Evolutionary conservation across 768 basidiomycete genomes (phyloP).

Genomic region (Crepidotus variabilis): DNA sequence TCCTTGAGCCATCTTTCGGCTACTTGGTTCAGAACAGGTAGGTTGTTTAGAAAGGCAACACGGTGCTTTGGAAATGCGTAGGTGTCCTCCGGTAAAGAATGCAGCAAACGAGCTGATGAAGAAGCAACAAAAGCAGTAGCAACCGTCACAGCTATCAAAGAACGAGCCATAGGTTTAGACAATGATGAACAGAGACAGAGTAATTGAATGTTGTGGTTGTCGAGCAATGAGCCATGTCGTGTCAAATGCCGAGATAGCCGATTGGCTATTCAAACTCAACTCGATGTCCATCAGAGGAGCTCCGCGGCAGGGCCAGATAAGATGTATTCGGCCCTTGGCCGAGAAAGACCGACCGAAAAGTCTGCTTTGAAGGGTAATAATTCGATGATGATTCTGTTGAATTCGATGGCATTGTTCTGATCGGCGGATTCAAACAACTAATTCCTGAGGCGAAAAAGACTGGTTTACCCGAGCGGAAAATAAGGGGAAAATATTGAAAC

Average conservation of each 20-base stretch:
- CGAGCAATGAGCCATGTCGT: slow-evolving; percentile 14
- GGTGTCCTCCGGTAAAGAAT: slow-evolving; percentile 76
- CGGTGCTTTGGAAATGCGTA: slow-evolving; percentile 81
- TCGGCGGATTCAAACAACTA: slow-evolving; percentile 27
- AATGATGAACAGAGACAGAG: neutral
- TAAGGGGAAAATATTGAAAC: slow-evolving; percentile 15
- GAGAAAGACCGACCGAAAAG: slow-evolving; percentile 4
- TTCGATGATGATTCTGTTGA: slow-evolving; percentile 10
- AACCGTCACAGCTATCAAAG: neutral
- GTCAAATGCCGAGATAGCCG: slow-evolving; percentile 13
- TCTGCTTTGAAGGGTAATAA: slow-evolving; percentile 3
- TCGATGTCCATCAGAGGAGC: slow-evolving; percentile 7
- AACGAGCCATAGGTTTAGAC: neutral
- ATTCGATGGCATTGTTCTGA: slow-evolving; percentile 22
- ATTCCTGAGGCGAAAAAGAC: slow-evolving; percentile 17
- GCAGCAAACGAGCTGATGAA: slow-evolving; percentile 43
- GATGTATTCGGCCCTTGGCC: slow-evolving; percentile 6
- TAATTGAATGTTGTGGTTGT: slow-evolving; percentile 7
- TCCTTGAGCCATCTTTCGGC: slow-evolving; percentile 71
- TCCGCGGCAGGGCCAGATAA: slow-evolving; percentile 15
- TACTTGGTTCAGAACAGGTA: slow-evolving; percentile 70
- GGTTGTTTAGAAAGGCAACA: slow-evolving; percentile 73
- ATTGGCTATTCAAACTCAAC: slow-evolving; percentile 16
- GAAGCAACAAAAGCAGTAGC: slow-evolving; percentile 19
- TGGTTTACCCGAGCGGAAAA: slow-evolving; percentile 23